Evolutionary conservation across 306 rosid species (phyloP).

Genomic region (Prunus fruticosa): DNA sequence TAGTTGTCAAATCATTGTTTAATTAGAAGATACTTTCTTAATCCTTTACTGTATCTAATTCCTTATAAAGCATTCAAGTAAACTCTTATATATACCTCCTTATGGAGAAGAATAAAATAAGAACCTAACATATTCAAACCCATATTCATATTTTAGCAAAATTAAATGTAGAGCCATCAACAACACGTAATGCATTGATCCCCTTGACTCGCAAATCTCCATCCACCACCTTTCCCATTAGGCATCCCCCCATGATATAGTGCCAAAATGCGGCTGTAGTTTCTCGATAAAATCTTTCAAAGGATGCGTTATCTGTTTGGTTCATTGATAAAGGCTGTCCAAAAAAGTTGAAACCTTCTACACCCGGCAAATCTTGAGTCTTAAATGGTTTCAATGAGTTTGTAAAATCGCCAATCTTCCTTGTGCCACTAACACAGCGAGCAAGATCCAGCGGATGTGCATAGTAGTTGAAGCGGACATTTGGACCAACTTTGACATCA

Average conservation of each 20-base stretch:
- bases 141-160: too few relatives aligned
- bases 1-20: too few relatives aligned
- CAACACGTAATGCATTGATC: conserved; percentile 14
- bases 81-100: too few relatives aligned
- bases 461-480: conserved; percentile 13
- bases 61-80: too few relatives aligned
- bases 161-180: conserved; percentile 16
- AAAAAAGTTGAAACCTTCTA: neutral
- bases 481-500: conserved; percentile 6
- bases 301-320: neutral
- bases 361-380: neutral
- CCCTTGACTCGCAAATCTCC: conserved; percentile 22
- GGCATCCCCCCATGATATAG: conserved; percentile 33
- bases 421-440: conserved; percentile 10
- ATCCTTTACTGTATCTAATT: too few relatives aligned
- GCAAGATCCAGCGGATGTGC: neutral
- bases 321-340: conserved; percentile 7
- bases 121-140: too few relatives aligned
- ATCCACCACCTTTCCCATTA: conserved; percentile 28
- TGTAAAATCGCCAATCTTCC: conserved; percentile 10
- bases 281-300: neutral
- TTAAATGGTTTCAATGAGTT: neutral
- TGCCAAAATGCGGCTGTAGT: conserved; percentile 28
- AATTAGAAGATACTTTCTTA: too few relatives aligned
- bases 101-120: too few relatives aligned